Base-by-base conservation (phyloP, 257 asterid genomes). In the Forsythia suspensa region DNA sequence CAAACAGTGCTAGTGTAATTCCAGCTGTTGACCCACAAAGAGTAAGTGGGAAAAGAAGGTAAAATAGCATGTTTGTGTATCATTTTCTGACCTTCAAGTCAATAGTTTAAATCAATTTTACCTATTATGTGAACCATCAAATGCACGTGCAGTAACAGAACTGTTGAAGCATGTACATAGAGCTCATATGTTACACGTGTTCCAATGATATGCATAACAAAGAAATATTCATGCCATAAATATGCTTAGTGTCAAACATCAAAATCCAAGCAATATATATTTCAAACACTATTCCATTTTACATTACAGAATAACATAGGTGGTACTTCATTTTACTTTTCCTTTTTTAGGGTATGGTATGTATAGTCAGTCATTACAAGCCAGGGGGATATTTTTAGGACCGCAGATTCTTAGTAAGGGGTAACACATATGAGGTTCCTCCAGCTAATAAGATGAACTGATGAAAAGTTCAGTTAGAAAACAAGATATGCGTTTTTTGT, bases 1-100 rank as follows among this genome's bases (percentile, higher is more conserved):
- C 97, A 88, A 95, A 91, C 81, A 91, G 79, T 38, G 96, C 83
- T 72, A 95, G 79, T 41, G 99, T 84, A 71, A 93, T 95, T 83
- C 99, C 99, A 41, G 97, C 99, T 95, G 76, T 81, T 76, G 79
- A 81, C 81, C 66, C 80, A 63, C 82, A 80, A 68, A 76, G 52
- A 77, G 36, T 55, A 55, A 55, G 65, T 55, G n/a, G 63, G 42
- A 76, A 69, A 55, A 78, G 48, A 38, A 77, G 52, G 61, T 11
- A 39, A 43, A 37, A 39, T 42, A 44, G 70, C 43, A 40, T 70
- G 52, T 3, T 39, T 55, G 65, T n/a, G 29, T 16, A 71, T 52
- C 75, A 79, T 70, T 74, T 72, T 52, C 36, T 16, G 77, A 66
- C 15, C 63, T n/a, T 70, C 74, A 55, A 21, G 75, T 48, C 57